Evolutionary conservation across 257 asterid species (phyloP), one percentile per base, ranked within the genome.

Genomic region (Solanum tacnaense): DNA sequence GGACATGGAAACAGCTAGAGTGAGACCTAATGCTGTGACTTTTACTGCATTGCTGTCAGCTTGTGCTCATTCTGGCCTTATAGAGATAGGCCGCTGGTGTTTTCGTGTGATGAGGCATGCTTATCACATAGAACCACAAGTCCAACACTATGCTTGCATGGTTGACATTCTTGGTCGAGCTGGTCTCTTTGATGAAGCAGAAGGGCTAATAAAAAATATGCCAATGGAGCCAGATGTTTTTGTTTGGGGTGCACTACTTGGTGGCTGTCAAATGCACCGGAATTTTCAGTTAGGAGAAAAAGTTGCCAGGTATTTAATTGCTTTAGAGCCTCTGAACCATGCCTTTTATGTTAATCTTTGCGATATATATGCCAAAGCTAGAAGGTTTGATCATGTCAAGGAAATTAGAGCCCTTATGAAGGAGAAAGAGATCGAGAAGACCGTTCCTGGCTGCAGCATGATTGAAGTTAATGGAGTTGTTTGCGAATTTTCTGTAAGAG

Each of bases 201-300:
- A 92, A 89, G 88, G 76, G 85, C 91, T 94, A 34, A 95, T 96
- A 36, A 79, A 86, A 29, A 89, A 89, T 68, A 94, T 96, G 98
- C 94, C 96, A 9, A 90, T 92, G 95, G 89, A 90, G 89, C 96
- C 98, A 9, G 98, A 96, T 88, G 94, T 91, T 87, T 96, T 76
- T 67, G 96, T 94, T 58, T 96, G 96, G 98, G 96, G 98, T 71
- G 98, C 98, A 81, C 88, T 96, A 34, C 95, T 96, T 9, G 98
- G 98, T 75, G 96, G 96, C 13, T 96, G 98, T 88, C 98, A 94
- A 90, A 87, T 93, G 92, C 96, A 96, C 60, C 94, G 92, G 76
- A 92, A 93, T 85, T 90, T 94, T 34, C 81, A 86, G 46, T 87
- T 94, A 67, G 98, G 98, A 85, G 98, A 94, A 87, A 93, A 85